Evolutionary conservation across 2,329 filamentous ascomycete genomes (phyloP).

Genomic region (Trichoderma guizhouense): DNA sequence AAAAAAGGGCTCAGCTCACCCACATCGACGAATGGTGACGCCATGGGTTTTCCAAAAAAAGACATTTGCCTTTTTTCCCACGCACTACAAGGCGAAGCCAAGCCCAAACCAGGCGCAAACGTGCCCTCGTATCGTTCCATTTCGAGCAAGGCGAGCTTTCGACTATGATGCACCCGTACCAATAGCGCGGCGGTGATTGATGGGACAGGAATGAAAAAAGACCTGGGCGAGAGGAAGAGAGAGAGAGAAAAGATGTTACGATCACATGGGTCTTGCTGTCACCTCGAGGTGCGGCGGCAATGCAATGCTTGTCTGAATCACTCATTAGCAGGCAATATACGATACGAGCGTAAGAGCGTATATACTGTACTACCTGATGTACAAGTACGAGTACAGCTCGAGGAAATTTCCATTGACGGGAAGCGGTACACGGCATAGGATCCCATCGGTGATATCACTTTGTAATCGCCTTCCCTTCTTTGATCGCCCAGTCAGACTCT

Average conservation of each 20-base stretch:
- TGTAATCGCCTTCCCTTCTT: conserved; percentile 1
- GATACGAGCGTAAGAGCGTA: not conserved
- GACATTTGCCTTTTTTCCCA: not conserved
- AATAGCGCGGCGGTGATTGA: not conserved
- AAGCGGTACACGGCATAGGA: not conserved
- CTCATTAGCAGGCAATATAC: not conserved
- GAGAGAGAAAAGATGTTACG: not conserved
- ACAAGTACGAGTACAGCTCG: not conserved
- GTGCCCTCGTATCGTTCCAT: conserved; percentile 5
- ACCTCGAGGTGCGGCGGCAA: not conserved
- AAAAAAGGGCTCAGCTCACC: not conserved
- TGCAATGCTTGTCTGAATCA: not conserved
- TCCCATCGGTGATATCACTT: not conserved
- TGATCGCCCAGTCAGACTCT: not conserved
- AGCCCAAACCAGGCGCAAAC: not conserved
- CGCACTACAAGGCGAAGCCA: not conserved
- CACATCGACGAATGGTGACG: not conserved
- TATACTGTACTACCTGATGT: not conserved
- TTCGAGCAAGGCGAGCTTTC: not conserved
- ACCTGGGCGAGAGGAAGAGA: not conserved
- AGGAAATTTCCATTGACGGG: not conserved
- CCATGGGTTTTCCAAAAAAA: conserved; percentile 11
- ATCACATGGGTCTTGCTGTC: conserved; percentile 4
- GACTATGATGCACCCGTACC: not conserved
- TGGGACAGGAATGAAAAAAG: not conserved